Base-by-base conservation (phyloP, 805 yeast species). In the Komagataella phaffii region DNA sequence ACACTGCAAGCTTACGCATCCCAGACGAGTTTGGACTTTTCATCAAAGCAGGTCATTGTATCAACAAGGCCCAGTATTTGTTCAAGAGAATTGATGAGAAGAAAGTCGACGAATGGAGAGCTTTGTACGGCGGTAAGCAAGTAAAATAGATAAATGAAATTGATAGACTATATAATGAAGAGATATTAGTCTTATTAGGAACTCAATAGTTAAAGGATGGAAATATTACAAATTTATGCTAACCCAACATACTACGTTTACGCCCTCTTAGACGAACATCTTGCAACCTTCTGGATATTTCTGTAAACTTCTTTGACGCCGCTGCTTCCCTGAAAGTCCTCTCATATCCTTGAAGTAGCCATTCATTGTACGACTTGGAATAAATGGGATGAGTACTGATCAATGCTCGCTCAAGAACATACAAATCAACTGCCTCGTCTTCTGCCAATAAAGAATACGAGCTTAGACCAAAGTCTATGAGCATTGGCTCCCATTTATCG, bases 371-470 rank as follows among this genome's bases (percentile, higher is more conserved):
- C 46, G 64, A 59, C 1, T 73, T 75, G 1, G 96, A 74, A 59
- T 76, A 77, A 5, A 74, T 73, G 0, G 98, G 91, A 65, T 93
- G 99, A 1, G 99, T 93, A 57, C 96, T 87, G 30, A 80, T 68
- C 17, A 93, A 76, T 0, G 99, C 98, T 59, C 98, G 72, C 65
- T 93, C 99, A 54, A 93, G 67, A 8, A 93, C 98, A 59, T 93
- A 93, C 53, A 93, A 65, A 64, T 93, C 99, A n/a, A 93, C 99
- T 3, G 98, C 98, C 65, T 88, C 89, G 61, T 91, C 98, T 59
- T 93, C 99, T 0, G 85, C 76, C 55, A 88, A 63, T 1, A 75
- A 74, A 0, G 95, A 80, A 53, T 81, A 81, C 10, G 89, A 80
- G 2, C 95, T 85, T 17, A 93, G 72, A 0, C 99, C 99, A 68